Base-by-base conservation (phyloP, 2,329 filamentous ascomycete species). In the Aspergillus latus region DNA sequence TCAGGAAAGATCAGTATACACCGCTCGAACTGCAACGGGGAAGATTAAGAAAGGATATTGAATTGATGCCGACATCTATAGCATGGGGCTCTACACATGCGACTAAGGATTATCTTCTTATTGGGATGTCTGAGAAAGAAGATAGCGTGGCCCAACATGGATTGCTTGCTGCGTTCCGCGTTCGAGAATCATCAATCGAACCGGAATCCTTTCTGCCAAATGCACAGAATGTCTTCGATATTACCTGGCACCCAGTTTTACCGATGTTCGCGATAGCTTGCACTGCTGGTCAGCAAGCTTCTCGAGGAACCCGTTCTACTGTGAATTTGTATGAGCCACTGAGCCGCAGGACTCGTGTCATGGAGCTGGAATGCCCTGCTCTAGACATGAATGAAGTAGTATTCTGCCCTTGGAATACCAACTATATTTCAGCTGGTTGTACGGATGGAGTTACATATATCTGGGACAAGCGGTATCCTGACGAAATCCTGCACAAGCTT, bases 321-420 rank as follows among this genome's bases (percentile, higher is more conserved):
- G 74, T 87, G 2, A 78, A 82, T 3, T 69, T 84, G 2, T 86
- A 82, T 60, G 77, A 81, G 9, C 69, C 76, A 1, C 64, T 72
- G 4, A 64, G 61, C 26, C 61, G 61, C n/a, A 70, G 66, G 53
- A 72, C 67, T 40, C 68, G 65, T 29, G 70, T 69, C 0, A 64
- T 80, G 26, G 78, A 81, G 55, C 76, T 82, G 37, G 79, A 85
- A 48, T 86, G 84, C 61, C 78, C 78, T 26, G 84, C 84, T 0
- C 64, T 78, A 6, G 84, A 87, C 66, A 84, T 87, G 62, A 87
- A 86, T 54, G 83, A 86, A 56, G 73, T 86, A 0, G 72, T 80
- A 0, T 82, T 80, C 61, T 82, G 78, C 56, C 76, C 75, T 1
- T 56, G 64, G 42, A 65, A 75, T 46, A 55, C 80, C 1, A 76